Evolutionary conservation across 2,329 filamentous ascomycete genomes (phyloP).

Genomic region (Calonectria pseudoturangicola): DNA sequence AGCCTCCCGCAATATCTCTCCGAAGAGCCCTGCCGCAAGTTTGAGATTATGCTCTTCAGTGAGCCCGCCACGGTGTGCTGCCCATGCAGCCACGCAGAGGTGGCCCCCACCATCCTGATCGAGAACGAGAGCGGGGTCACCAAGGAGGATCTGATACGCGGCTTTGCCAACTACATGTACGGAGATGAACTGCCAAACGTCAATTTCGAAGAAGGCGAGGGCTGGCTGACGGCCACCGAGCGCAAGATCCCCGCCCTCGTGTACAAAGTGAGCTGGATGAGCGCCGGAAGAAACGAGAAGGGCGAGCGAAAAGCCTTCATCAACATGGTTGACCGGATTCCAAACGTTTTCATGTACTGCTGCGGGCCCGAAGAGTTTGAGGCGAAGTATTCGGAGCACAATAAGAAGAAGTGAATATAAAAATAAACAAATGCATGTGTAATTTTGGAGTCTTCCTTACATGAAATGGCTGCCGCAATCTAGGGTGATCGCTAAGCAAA

Average conservation of each 20-base stretch:
- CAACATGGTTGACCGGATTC: constrained; percentile 2
- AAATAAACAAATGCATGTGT: background rate
- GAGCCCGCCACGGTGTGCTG: constrained; percentile 11
- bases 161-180: constrained; percentile 16
- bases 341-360: constrained; percentile 19
- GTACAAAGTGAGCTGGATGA: constrained; percentile 22
- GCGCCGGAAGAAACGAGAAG: constrained; percentile 14
- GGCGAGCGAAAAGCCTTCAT: constrained; percentile 20
- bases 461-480: too few relatives aligned
- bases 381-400: constrained; percentile 2
- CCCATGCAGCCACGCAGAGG: constrained; percentile 15
- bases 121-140: constrained; percentile 26
- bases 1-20: background rate
- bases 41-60: constrained; percentile 23
- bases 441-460: too few relatives aligned
- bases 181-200: background rate
- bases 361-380: constrained; percentile 3
- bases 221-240: background rate
- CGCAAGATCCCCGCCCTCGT: background rate
- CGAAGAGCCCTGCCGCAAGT: constrained; percentile 15
- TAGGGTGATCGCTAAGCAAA: too few relatives aligned
- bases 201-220: constrained; percentile 18
- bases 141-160: constrained; percentile 15
- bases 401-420: constrained; percentile 7
- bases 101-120: background rate